Evolutionary conservation across 2,329 filamentous ascomycete genomes (phyloP), one percentile per base, ranked within the genome.

Genomic region (Coniochaeta hoffmannii): DNA sequence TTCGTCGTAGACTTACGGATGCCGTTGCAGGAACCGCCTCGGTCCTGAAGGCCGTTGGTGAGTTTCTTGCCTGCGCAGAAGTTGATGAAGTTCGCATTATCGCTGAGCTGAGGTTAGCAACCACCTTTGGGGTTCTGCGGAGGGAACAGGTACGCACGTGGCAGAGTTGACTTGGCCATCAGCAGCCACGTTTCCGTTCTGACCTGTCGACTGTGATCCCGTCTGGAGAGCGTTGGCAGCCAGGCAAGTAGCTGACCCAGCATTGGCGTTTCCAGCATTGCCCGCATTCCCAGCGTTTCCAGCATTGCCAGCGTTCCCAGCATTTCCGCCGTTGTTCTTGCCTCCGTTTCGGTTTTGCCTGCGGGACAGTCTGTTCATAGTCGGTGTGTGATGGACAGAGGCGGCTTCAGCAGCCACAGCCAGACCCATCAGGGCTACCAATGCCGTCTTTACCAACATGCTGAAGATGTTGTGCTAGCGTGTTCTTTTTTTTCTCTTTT

Each of bases 71-170:
- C 79, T 1, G 68, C 58, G 65, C 82, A 85, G 68, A 84, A 82
- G 75, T 85, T 85, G 76, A 85, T 84, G 69, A 85, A 85, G 73
- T 85, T 85, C 71, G 73, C 71, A 17, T 70, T 58, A 61, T 85
- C 80, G 59, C 81, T 84, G 55, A n/a, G 22, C 10, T 36, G 19
- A 17, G 8, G 31, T 55, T 67, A 50, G 54, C n/a, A 26, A 15
- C n/a, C 22, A 19, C 49, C 7, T 24, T 35, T 41, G n/a, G 10
- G n/a, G 36, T 10, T 22, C 17, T 7, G 30, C 22, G 12, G 28
- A 11, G 19, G n/a, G 22, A n/a, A 15, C 15, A 31, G 11, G n/a
- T 15, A 60, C 80, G 67, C 64, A 82, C 76, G 77, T 82, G 14
- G 64, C 62, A 7, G 81, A 85, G 35, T 77, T 70, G 30, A 77